Conservation (phyloP, 2,329 filamentous ascomycete genomes). For the Monilinia laxa region DNA sequence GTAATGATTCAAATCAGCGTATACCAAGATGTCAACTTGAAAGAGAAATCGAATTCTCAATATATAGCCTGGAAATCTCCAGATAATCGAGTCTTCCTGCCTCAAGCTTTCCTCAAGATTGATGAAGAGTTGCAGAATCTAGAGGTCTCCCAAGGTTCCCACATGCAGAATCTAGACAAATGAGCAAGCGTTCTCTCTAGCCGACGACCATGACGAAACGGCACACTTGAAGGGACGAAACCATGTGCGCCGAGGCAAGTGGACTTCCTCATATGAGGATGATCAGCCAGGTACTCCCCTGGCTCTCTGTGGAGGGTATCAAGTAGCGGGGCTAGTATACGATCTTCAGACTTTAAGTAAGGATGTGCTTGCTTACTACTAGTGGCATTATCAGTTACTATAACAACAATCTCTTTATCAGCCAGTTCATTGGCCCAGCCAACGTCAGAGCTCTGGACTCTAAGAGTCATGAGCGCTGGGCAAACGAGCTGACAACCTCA, state of each 20-base stretch:
- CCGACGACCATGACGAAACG: background rate
- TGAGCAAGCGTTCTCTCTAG: constrained; percentile 2
- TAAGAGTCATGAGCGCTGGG: background rate
- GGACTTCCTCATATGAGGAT: background rate
- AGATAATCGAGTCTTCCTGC: background rate
- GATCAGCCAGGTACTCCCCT: background rate
- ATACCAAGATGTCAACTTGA: background rate
- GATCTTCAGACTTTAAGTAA: constrained; percentile 1
- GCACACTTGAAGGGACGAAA: background rate
- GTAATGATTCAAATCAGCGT: background rate
- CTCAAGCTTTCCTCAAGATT: background rate
- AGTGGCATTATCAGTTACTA: background rate
- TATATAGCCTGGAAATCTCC: background rate
- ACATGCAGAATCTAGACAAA: too few species aligned
- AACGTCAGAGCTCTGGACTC: background rate
- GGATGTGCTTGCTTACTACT: constrained; percentile 3
- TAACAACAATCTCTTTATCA: background rate
- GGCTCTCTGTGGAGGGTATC: background rate
- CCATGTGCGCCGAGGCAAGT: background rate
- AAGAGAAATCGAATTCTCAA: background rate
- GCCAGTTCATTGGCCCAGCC: background rate
- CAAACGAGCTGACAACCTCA: background rate
- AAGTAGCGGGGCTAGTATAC: background rate
- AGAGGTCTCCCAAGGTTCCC: background rate
- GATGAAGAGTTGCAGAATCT: background rate